Base-by-base conservation (phyloP, 768 basidiomycete genomes). In the Trametes sanguinea region DNA sequence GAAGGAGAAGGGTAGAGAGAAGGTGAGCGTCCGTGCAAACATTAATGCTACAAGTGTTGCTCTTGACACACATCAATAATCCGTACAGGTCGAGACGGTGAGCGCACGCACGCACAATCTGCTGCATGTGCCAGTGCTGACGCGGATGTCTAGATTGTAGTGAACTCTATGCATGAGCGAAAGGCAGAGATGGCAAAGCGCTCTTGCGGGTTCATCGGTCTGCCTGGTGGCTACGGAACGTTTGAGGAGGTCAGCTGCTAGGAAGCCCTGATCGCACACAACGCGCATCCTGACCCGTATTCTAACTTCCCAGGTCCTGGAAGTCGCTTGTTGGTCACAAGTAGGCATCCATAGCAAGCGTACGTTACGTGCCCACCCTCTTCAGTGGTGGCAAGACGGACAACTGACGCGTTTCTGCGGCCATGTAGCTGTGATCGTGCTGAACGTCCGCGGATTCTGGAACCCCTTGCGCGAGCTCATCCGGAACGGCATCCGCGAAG, bases 291-390 rank as follows among this genome's bases (percentile, higher is more conserved):
- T 14, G 35, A 37, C 6, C 11, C 35, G 35, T 11, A 6, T 37
- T 6, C 35, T 11, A 37, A 6, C 13, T 16, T 8, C 14, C 7
- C 42, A 93, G 90, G 76, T 93, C n/a, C 74, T 97, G 32, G 96
- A 98, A 75, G 95, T 92, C 64, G 84, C 88, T 13, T 97, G 95
- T 0, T 99, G 96, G 96, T 92, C 91, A 17, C 96, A 98, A 70
- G 73, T 97, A 5, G 89, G 90, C 17, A 89, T 95, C 45, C 92
- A 94, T 71, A 80, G 83, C 57, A 94, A 94, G 77, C 92, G 92
- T 92, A 71, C 64, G 84, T 65, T 30, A 61, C 51, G 16, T 48
- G 62, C 65, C 22, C 3, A 4, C 5, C 32, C 32, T 30, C 17
- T 33, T 32, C 51, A 27, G 29, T 40, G 32, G 8, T 55, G 13